Evolutionary conservation across 805 yeast genomes (phyloP), one percentile per base, ranked within the genome.

Genomic region (Ogataea nitratoaversa): DNA sequence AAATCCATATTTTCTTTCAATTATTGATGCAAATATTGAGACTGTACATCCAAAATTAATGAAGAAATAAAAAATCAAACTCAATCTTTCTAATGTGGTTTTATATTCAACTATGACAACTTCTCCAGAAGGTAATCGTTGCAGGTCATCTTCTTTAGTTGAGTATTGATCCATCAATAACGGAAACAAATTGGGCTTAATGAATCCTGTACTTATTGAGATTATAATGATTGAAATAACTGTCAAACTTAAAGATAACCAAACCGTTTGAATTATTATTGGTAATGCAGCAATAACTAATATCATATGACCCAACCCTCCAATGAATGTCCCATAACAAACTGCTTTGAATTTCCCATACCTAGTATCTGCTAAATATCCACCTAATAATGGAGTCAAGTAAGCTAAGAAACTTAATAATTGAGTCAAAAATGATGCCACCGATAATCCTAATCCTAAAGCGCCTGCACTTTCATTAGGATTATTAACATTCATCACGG

Each of bases 161-260:
- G 78, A 73, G 58, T 79, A 79, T 60, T 82, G 88, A 50, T 82
- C 86, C 62, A 72, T 63, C 31, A 72, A 50, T 35, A 72, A 57
- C 5, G 77, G 77, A 44, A 71, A 61, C 36, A 74, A 62, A 52
- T 74, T 74, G 18, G 79, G 74, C 47, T 75, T 75, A 44, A 75
- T 73, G 40, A 72, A 70, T 34, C 80, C 79, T 25, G 79, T 70
- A 42, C 78, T 74, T 5, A 56, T 19, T 19, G 71, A 68, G 40
- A 71, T 61, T 5, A 66, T 56, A 1, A 66, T n/a, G 20, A 70
- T 56, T 13, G 68, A 67, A 20, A 71, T 39, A 23, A 65, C 48
- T 9, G 72, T 65, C 30, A 71, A 57, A 3, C 50, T 58, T 36
- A 65, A 50, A 1, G 62, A 54, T 2, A 57, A 29, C 46, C 52